These are phyloP conservation scores for Geranomyces michiganensis DNA, from an alignment of 192 early-diverging fungal species.

Conservation along the genomic window DNA sequence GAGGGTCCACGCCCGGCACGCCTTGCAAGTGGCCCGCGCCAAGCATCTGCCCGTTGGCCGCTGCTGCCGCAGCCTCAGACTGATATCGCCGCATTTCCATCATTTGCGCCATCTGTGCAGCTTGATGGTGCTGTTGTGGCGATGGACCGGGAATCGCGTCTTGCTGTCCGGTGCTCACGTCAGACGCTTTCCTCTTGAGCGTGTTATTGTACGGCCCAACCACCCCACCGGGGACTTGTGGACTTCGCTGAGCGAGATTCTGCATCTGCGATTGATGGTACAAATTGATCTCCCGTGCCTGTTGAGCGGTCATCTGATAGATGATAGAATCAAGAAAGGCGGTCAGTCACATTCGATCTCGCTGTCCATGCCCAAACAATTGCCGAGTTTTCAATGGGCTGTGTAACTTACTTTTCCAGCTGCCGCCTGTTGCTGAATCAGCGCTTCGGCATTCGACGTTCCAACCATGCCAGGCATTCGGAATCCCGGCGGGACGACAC, in stretches of 20 bases:
- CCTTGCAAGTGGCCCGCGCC: slow-evolving; percentile 11
- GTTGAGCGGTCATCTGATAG: slow-evolving; percentile 15
- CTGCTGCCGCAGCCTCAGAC: neutral
- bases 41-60: neutral
- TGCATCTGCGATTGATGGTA: neutral
- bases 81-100: neutral
- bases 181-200: neutral
- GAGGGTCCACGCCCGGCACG: neutral
- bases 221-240: neutral
- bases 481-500: slow-evolving; percentile 6
- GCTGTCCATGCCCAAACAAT: too few species aligned
- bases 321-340: too few species aligned
- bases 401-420: neutral
- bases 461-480: neutral
- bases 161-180: neutral
- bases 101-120: neutral
- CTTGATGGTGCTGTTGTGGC: neutral
- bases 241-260: slow-evolving; percentile 7
- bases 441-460: slow-evolving; percentile 1
- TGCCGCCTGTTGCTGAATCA: slow-evolving; percentile 3
- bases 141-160: neutral
- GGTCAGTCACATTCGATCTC: too few species aligned
- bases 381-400: too few species aligned
- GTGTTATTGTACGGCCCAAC: neutral
- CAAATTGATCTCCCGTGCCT: neutral